These are phyloP conservation scores for Sugiyamaella sp. DNA, from an alignment of 1,139 yeast species.

Conservation along the genomic window DNA sequence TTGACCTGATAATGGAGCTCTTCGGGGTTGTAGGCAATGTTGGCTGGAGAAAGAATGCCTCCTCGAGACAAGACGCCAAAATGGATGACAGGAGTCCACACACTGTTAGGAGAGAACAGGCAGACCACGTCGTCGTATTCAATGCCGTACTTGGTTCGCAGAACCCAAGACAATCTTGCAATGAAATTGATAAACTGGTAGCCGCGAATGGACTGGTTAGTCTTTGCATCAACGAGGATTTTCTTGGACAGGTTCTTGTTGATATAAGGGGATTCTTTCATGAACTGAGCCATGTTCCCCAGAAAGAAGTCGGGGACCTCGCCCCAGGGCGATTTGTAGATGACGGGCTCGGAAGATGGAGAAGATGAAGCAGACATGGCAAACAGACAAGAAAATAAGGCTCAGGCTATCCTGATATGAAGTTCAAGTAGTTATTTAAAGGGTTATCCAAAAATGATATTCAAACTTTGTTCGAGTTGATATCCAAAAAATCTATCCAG, in stretches of 20 bases:
- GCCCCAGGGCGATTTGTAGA: conserved; percentile 32
- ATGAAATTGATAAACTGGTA: conserved; percentile 30
- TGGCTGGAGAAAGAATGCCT: conserved; percentile 44
- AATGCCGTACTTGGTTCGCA: conserved; percentile 34
- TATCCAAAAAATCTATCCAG: too few relatives aligned
- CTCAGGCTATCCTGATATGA: too few relatives aligned
- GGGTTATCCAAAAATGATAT: too few relatives aligned
- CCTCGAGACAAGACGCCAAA: conserved; percentile 41
- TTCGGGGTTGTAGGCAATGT: conserved; percentile 40
- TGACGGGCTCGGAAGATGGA: conserved; percentile 18
- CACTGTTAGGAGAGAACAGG: conserved; percentile 38
- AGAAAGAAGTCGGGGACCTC: conserved; percentile 24
- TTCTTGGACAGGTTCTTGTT: conserved; percentile 23
- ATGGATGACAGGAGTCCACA: conserved; percentile 39
- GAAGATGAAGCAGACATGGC: conserved; percentile 13
- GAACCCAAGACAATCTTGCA: conserved; percentile 31
- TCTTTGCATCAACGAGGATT: conserved; percentile 36
- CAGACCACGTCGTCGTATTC: conserved; percentile 40
- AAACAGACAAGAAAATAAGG: neutral
- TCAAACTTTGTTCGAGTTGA: too few relatives aligned
- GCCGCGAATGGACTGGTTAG: conserved; percentile 33
- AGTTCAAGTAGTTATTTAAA: too few relatives aligned
- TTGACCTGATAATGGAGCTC: conserved; percentile 44
- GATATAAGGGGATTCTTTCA: conserved; percentile 27
- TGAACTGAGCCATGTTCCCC: conserved; percentile 35